Conservation (phyloP, 108 stramenopile genomes). For the Skeletonema potamos region DNA sequence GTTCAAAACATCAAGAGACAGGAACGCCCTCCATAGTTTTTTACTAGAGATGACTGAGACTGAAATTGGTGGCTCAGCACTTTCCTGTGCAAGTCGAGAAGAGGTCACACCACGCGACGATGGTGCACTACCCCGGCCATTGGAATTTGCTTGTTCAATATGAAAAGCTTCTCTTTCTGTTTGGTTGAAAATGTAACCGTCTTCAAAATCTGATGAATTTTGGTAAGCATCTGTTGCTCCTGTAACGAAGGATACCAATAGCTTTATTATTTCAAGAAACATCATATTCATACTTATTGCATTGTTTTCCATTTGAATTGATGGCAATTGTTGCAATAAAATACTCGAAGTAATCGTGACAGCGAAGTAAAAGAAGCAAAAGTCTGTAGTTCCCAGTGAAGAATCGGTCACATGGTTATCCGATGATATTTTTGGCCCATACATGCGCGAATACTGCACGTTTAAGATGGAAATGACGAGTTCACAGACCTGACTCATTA, state of each 20-base stretch:
- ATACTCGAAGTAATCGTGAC: constrained; percentile 26
- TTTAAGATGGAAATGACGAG: constrained; percentile 31
- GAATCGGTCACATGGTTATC: background rate
- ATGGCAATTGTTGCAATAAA: constrained; percentile 27
- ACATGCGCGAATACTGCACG: constrained; percentile 7
- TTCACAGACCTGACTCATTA: constrained; percentile 24
- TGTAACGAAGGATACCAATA: constrained; percentile 41
- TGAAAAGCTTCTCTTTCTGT: constrained; percentile 42
- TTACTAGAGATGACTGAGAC: constrained; percentile 39
- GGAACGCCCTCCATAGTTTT: constrained; percentile 69
- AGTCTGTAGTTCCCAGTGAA: constrained; percentile 1
- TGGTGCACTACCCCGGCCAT: constrained; percentile 7
- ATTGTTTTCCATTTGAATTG: constrained; percentile 13
- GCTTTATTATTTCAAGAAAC: constrained; percentile 26
- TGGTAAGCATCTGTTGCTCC: constrained; percentile 76
- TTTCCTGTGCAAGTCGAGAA: constrained; percentile 23
- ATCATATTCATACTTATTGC: constrained; percentile 12
- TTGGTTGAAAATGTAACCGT: constrained; percentile 48
- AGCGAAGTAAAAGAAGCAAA: constrained; percentile 40
- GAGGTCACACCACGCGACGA: constrained; percentile 1
- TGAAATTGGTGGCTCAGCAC: constrained; percentile 34
- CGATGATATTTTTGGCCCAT: constrained; percentile 4
- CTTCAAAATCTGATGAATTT: constrained; percentile 79
- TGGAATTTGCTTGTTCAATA: constrained; percentile 21
- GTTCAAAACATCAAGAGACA: constrained; percentile 64